These are phyloP conservation scores for Omphalotus guepiniiformis DNA, from an alignment of 768 basidiomycete species.

Conservation along the genomic window DNA sequence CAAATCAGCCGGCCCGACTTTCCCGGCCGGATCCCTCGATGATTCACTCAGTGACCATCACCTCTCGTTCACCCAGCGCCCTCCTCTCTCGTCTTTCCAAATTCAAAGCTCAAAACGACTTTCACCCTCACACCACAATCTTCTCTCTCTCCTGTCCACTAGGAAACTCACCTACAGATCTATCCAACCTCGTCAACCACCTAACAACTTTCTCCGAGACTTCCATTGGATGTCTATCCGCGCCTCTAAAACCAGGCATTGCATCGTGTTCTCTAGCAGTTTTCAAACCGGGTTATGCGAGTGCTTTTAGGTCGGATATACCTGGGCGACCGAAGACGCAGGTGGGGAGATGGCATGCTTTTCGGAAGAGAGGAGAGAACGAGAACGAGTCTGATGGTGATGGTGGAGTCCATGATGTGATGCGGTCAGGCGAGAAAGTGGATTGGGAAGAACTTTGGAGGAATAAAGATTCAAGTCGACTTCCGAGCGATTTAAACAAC, in stretches of 20 bases:
- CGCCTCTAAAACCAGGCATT: not conserved
- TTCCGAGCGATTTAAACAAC: not conserved
- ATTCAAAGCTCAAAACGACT: conserved; percentile 1
- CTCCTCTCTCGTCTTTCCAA: not conserved
- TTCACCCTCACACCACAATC: not conserved
- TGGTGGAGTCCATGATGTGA: conserved; percentile 14
- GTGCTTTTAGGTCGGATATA: conserved; percentile 60
- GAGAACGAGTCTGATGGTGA: not conserved
- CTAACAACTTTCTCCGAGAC: not conserved
- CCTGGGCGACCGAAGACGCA: conserved; percentile 54
- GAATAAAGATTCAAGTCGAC: conserved; percentile 35
- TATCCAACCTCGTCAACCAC: conserved; percentile 5
- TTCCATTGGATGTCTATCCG: conserved; percentile 4
- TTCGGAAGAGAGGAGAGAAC: conserved; percentile 33
- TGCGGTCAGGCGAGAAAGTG: conserved; percentile 17
- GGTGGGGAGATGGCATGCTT: conserved; percentile 72
- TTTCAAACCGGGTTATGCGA: conserved; percentile 38
- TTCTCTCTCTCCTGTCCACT: not conserved
- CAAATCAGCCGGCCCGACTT: too few species aligned
- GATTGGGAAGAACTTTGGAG: conserved; percentile 56
- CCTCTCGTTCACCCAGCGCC: conserved; percentile 1
- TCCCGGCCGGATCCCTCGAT: too few species aligned
- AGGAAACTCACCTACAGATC: not conserved
- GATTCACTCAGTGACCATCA: conserved; percentile 8
- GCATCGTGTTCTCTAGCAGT: conserved; percentile 56